phyloP scores from a whole-genome alignment of 371 early-diverging fungal species.

The Actinomucor elegans region DNA sequence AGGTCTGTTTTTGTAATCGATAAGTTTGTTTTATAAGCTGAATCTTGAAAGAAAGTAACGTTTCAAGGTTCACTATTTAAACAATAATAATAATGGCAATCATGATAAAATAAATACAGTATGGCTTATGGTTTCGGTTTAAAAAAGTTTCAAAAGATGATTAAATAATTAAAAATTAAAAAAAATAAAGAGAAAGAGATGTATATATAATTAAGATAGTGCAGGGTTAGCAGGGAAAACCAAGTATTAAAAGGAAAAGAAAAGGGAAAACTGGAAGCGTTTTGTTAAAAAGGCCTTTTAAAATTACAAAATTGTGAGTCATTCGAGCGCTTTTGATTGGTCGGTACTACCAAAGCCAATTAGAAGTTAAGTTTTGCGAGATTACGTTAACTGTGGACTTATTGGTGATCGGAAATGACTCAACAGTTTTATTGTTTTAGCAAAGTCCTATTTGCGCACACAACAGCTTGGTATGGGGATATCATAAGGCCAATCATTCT shows the following conservation, averaged over 20 bases:
- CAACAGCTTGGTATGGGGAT: no score
- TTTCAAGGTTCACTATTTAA: slow-evolving; percentile 12
- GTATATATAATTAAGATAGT: no score
- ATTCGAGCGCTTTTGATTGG: neutral
- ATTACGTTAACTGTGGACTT: slow-evolving; percentile 1
- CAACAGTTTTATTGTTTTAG: no score
- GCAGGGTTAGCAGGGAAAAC: neutral
- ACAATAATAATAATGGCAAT: slow-evolving; percentile 12
- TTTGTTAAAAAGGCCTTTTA: no score
- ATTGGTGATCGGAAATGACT: slow-evolving; percentile 2
- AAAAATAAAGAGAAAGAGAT: no score
- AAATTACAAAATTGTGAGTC: neutral
- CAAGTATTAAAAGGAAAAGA: neutral
- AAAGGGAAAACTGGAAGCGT: no score
- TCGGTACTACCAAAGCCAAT: neutral
- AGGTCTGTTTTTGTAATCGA: slow-evolving; percentile 6
- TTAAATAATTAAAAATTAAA: neutral
- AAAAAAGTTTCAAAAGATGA: slow-evolving; percentile 1
- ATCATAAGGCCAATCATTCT: no score
- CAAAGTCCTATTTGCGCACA: no score
- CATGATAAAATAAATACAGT: slow-evolving; percentile 6
- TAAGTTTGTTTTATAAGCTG: slow-evolving; percentile 6
- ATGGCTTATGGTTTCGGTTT: no score
- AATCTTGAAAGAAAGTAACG: slow-evolving; percentile 3
- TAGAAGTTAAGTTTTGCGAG: neutral